phyloP scores from a whole-genome alignment of 106 monocot species.

The Platanthera zijinensis region DNA sequence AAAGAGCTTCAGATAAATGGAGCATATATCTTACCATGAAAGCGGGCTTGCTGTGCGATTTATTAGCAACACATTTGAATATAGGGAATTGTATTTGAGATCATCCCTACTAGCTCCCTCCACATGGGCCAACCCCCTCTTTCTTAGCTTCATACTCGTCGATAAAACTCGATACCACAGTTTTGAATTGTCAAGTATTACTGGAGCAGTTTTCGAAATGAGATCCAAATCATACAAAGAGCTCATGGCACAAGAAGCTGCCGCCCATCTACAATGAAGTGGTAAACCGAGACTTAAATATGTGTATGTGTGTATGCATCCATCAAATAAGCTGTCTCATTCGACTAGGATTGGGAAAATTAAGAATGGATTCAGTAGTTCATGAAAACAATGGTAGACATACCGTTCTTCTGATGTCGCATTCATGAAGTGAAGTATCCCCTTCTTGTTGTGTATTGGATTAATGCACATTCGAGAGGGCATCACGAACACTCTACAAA shows the following conservation, averaged over 20 bases:
- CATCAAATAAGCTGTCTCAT: neutral
- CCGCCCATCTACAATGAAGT: conserved; percentile 53
- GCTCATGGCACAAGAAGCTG: conserved; percentile 87
- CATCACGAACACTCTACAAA: conserved; percentile 81
- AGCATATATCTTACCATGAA: conserved; percentile 57
- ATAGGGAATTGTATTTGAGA: conserved; percentile 41
- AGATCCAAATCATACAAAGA: conserved; percentile 86
- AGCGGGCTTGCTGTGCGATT: conserved; percentile 92
- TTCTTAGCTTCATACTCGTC: conserved; percentile 58
- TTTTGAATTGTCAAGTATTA: conserved; percentile 83
- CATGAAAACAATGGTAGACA: neutral
- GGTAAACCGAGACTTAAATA: neutral
- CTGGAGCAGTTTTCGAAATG: conserved; percentile 67
- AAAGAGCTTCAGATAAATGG: neutral
- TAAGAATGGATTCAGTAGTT: neutral
- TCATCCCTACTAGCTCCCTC: conserved; percentile 46
- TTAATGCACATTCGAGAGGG: conserved; percentile 96
- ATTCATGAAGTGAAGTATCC: conserved; percentile 43
- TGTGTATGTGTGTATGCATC: too few relatives aligned
- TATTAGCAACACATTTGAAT: conserved; percentile 67
- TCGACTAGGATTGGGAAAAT: neutral
- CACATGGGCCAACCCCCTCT: conserved; percentile 42
- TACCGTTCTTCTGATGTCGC: conserved; percentile 59
- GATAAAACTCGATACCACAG: conserved; percentile 66
- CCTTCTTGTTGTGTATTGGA: conserved; percentile 83